Percentiles rank a stretch among this genome's conserved stretches.
phyloP scores from a whole-genome alignment of 2,329 filamentous ascomycete genomes.

The Rachicladosporium sp. region DNA sequence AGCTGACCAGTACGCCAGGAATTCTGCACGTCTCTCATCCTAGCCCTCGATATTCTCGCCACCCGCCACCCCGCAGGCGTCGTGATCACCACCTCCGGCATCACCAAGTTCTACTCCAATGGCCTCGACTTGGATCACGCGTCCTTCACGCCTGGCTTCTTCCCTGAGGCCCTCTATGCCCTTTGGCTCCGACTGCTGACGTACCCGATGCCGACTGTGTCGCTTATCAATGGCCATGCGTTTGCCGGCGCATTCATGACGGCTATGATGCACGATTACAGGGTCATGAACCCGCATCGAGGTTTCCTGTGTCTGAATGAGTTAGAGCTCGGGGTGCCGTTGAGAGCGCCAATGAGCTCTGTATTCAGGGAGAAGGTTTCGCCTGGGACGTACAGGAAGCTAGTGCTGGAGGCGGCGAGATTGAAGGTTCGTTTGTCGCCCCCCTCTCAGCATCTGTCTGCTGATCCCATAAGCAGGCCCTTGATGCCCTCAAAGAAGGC shows the following conservation, averaged over 20 bases:
- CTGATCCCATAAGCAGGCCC: constrained; percentile 26
- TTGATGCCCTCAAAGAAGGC: constrained; percentile 51
- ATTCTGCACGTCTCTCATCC: constrained; percentile 55
- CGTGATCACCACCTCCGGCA: constrained; percentile 61
- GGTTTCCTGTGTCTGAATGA: constrained; percentile 77
- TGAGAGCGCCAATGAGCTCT: constrained; percentile 59
- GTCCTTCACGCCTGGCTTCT: constrained; percentile 46
- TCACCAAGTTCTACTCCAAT: constrained; percentile 72
- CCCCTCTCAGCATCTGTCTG: not conserved
- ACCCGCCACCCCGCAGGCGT: constrained; percentile 57
- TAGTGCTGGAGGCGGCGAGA: constrained; percentile 63
- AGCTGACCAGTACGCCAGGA: constrained; percentile 13
- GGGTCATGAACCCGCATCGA: constrained; percentile 56
- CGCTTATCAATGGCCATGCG: constrained; percentile 67
- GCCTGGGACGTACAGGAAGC: constrained; percentile 42
- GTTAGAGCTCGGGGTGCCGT: constrained; percentile 64
- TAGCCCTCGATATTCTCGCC: constrained; percentile 65
- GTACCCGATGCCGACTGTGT: constrained; percentile 71
- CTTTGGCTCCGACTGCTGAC: constrained; percentile 55
- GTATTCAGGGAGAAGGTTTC: constrained; percentile 62
- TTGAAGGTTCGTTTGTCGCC: constrained; percentile 32
- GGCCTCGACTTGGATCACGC: constrained; percentile 66
- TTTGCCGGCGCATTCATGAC: constrained; percentile 76
- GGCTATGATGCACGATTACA: constrained; percentile 72
- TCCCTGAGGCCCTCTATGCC: constrained; percentile 47